These are phyloP conservation scores for Botryotinia globosa DNA, from an alignment of 2,329 filamentous ascomycete genomes.

Conservation along the genomic window DNA sequence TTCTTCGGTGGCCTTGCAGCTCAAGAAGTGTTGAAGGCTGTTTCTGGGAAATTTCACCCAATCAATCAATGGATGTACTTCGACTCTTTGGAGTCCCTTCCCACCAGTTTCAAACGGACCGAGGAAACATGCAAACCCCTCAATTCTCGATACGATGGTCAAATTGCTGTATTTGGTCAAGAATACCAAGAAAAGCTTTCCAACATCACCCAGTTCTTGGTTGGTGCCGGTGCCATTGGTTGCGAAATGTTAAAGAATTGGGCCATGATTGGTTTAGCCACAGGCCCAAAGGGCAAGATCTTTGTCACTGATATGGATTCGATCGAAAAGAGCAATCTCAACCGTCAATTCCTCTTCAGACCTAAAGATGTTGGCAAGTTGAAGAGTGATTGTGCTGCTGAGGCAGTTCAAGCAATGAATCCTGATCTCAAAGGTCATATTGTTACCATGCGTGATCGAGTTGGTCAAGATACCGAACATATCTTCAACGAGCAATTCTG, in stretches of 20 bases:
- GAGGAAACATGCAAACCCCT: constrained; percentile 85
- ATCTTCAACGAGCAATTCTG: constrained; percentile 95
- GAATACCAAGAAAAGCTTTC: constrained; percentile 93
- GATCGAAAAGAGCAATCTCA: constrained; percentile 98
- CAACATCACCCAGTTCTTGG: constrained; percentile 88
- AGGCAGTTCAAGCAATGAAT: constrained; percentile 93
- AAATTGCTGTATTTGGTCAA: constrained; percentile 92
- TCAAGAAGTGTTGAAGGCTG: constrained; percentile 93
- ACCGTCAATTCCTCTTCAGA: constrained; percentile 94
- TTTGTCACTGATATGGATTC: constrained; percentile 96
- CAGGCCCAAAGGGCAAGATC: constrained; percentile 84
- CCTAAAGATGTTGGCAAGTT: constrained; percentile 89
- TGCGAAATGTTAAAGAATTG: constrained; percentile 99
- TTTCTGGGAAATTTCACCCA: constrained; percentile 97
- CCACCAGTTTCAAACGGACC: constrained; percentile 68
- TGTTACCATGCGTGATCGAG: constrained; percentile 79
- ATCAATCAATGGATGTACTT: constrained; percentile 96
- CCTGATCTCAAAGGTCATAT: constrained; percentile 87
- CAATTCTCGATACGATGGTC: constrained; percentile 88
- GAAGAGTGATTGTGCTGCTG: constrained; percentile 93
- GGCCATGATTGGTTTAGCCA: constrained; percentile 95
- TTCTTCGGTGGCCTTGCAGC: constrained; percentile 93
- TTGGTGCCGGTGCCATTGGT: constrained; percentile 94
- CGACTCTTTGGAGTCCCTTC: constrained; percentile 94
- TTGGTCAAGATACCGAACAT: constrained; percentile 87